These are phyloP conservation scores for Trichoderma cornu-damae DNA, from an alignment of 2,329 filamentous ascomycete species.

Conservation along the genomic window DNA sequence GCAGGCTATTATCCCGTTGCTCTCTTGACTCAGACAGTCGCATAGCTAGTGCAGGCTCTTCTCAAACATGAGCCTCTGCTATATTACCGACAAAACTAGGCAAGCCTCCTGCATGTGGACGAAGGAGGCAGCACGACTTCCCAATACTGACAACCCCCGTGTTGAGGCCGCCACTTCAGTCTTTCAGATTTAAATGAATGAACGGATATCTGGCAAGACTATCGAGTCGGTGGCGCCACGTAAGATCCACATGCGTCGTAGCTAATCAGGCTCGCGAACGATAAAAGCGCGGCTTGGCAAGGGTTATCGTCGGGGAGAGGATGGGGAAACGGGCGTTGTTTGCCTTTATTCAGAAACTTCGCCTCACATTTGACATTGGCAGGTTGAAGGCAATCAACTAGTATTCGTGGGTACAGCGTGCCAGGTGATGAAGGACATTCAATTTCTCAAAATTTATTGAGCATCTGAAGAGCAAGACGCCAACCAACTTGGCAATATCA, in stretches of 20 bases:
- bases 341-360: not conserved
- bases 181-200: conserved; percentile 6
- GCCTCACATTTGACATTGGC: not conserved
- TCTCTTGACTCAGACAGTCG: conserved; percentile 2
- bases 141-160: conserved; percentile 4
- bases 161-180: not conserved
- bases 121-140: conserved; percentile 7
- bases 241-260: conserved; percentile 7
- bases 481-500: no score
- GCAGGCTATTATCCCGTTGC: not conserved
- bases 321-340: no score
- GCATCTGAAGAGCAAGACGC: no score
- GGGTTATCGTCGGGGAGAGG: not conserved
- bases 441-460: no score
- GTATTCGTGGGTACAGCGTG: no score
- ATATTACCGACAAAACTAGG: not conserved
- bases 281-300: not conserved
- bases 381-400: not conserved
- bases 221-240: conserved; percentile 14
- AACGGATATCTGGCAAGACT: conserved; percentile 4
- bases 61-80: not conserved
- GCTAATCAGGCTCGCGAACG: not conserved
- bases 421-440: no score
- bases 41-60: not conserved
- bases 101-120: conserved; percentile 10